Evolutionary conservation across 129 eudicot genomes (phyloP).

Genomic region (Chrysanthemum makinoi): DNA sequence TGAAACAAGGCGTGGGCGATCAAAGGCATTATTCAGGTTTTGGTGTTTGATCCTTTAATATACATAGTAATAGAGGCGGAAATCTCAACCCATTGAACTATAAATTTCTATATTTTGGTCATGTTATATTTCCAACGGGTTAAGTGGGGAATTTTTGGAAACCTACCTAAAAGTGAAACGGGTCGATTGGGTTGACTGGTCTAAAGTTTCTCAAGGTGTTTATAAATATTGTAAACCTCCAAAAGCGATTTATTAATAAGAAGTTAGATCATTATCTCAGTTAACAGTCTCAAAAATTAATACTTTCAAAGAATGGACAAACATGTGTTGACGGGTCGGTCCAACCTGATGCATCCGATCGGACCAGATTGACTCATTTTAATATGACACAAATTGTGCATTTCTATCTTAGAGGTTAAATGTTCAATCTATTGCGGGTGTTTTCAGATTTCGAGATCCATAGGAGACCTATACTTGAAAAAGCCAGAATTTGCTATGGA

Average conservation of each 20-base stretch:
- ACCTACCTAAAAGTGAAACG: too few relatives aligned
- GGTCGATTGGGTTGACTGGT: too few relatives aligned
- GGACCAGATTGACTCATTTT: not conserved
- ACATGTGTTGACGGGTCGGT: not conserved
- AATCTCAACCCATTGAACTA: not conserved
- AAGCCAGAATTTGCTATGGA: slow-evolving; percentile 62
- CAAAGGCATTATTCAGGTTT: slow-evolving; percentile 89
- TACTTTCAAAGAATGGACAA: not conserved
- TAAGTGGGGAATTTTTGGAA: too few relatives aligned
- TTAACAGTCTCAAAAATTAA: not conserved
- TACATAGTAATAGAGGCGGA: not conserved
- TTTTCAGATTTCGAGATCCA: slow-evolving; percentile 71
- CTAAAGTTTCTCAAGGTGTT: too few relatives aligned
- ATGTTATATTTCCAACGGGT: not conserved
- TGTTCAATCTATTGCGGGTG: slow-evolving; percentile 14
- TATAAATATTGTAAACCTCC: too few relatives aligned
- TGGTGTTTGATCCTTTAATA: not conserved
- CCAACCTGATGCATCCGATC: too few relatives aligned
- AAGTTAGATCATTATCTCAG: not conserved
- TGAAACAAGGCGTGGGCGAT: slow-evolving; percentile 72
- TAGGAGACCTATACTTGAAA: slow-evolving; percentile 80
- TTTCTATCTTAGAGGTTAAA: not conserved
- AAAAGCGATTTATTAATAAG: too few relatives aligned
- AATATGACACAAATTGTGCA: not conserved
- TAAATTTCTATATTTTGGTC: not conserved